Conservation (phyloP, 1,284 basidiomycete genomes). For the Ustilago bromivora region DNA sequence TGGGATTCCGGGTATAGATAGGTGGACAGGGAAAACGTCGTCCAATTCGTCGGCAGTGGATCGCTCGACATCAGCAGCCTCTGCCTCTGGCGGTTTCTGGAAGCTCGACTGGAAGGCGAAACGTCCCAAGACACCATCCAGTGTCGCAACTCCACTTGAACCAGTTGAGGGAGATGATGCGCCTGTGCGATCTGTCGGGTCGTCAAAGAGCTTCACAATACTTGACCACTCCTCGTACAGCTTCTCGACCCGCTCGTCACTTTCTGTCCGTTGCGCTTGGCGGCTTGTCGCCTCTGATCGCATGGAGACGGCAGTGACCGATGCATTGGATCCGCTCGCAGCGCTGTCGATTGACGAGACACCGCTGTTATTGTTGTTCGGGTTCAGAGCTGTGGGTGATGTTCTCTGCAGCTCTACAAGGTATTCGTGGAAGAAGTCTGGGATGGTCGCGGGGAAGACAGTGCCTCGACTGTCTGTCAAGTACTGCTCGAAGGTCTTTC, state of each 20-base stretch:
- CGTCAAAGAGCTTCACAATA: conserved; percentile 51
- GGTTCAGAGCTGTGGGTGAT: conserved; percentile 15
- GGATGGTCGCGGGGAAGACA: conserved; percentile 91
- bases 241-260: conserved; percentile 66
- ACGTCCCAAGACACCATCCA: conserved; percentile 27
- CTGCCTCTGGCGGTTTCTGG: conserved; percentile 35
- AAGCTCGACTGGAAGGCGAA: conserved; percentile 53
- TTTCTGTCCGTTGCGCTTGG: conserved; percentile 42
- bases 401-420: conserved; percentile 81
- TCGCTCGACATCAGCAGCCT: conserved; percentile 10
- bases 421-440: conserved; percentile 92
- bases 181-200: neutral
- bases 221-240: conserved; percentile 67
- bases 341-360: conserved; percentile 29
- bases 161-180: conserved; percentile 5
- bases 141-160: conserved; percentile 16
- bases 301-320: conserved; percentile 38
- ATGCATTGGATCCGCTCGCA: conserved; percentile 39
- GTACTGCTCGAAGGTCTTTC: conserved; percentile 87
- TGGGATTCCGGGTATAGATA: conserved; percentile 59
- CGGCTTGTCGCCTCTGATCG: conserved; percentile 24
- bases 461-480: conserved; percentile 79
- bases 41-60: conserved; percentile 28
- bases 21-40: conserved; percentile 44
- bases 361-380: conserved; percentile 5